Evolutionary conservation across 257 asterid genomes (phyloP).

Genomic region (Ehretia macrophylla): DNA sequence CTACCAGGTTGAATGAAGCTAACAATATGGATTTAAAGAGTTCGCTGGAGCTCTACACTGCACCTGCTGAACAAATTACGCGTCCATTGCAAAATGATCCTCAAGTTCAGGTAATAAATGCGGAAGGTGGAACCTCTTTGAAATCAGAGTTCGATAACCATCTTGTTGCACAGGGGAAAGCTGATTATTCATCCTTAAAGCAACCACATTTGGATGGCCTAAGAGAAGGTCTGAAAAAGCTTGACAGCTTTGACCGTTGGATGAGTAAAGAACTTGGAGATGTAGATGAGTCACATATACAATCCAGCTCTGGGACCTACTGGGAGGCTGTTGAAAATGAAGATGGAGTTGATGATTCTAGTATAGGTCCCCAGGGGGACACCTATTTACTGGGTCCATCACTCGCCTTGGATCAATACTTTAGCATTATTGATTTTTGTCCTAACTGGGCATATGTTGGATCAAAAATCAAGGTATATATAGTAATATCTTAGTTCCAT

Average conservation of each 20-base stretch:
- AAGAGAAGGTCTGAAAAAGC: slow-evolving; percentile 71
- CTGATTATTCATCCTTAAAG: slow-evolving; percentile 43
- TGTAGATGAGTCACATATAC: slow-evolving; percentile 62
- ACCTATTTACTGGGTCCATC: slow-evolving; percentile 68
- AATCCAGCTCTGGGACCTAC: slow-evolving; percentile 54
- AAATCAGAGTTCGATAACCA: slow-evolving; percentile 37
- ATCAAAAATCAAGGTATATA: slow-evolving; percentile 63
- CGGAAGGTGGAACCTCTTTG: slow-evolving; percentile 30
- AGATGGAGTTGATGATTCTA: slow-evolving; percentile 54
- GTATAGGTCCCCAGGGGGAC: slow-evolving; percentile 52
- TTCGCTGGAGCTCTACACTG: slow-evolving; percentile 26
- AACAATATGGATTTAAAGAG: slow-evolving; percentile 31
- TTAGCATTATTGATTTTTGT: slow-evolving; percentile 76
- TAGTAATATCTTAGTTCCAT: slow-evolving; percentile 5
- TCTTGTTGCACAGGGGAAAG: slow-evolving; percentile 38
- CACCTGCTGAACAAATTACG: slow-evolving; percentile 33
- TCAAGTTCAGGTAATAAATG: slow-evolving; percentile 28
- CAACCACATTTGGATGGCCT: slow-evolving; percentile 64
- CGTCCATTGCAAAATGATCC: slow-evolving; percentile 36
- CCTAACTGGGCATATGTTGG: slow-evolving; percentile 82
- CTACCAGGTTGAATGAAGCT: slow-evolving; percentile 33
- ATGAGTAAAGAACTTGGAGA: slow-evolving; percentile 92
- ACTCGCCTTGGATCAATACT: slow-evolving; percentile 78
- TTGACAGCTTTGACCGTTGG: slow-evolving; percentile 98
- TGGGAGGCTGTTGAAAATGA: slow-evolving; percentile 80